Evolutionary conservation across 1,284 basidiomycete genomes (phyloP).

Genomic region (Chiua sp.): DNA sequence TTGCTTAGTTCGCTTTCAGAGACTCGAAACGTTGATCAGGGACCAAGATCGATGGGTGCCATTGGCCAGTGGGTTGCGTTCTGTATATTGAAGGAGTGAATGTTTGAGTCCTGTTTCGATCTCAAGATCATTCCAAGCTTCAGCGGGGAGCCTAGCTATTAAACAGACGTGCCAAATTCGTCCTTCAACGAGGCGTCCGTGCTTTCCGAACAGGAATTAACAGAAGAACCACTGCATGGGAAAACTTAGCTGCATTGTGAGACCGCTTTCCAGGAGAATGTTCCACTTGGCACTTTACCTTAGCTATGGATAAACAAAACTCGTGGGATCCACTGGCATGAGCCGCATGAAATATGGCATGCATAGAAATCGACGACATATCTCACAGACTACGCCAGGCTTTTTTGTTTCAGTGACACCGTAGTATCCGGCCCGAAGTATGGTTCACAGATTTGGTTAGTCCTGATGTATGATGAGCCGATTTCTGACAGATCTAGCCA

Average conservation of each 20-base stretch:
- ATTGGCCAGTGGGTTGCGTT: conserved; percentile 21
- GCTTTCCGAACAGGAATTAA: background rate
- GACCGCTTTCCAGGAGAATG: no score
- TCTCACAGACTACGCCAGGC: no score
- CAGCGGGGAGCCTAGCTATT: conserved; percentile 30
- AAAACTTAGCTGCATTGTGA: conserved; percentile 10
- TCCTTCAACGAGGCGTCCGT: conserved; percentile 18
- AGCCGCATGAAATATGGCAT: no score
- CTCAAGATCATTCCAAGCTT: conserved; percentile 30
- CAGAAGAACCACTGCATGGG: conserved; percentile 26
- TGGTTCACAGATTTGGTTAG: no score
- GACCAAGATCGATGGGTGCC: conserved; percentile 19
- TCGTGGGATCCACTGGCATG: no score
- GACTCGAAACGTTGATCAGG: conserved; percentile 4
- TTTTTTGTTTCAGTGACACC: no score
- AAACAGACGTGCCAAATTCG: conserved; percentile 34
- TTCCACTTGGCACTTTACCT: no score
- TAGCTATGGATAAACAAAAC: no score
- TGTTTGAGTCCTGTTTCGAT: conserved; percentile 15
- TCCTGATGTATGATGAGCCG: no score
- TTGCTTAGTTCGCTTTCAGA: conserved; percentile 51
- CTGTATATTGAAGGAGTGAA: conserved; percentile 29
- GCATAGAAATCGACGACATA: no score
- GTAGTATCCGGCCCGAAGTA: no score
- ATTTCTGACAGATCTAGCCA: no score